Evolutionary conservation across 495 filamentous ascomycete species (phyloP).

Genomic region (Pseudevernia furfuracea): DNA sequence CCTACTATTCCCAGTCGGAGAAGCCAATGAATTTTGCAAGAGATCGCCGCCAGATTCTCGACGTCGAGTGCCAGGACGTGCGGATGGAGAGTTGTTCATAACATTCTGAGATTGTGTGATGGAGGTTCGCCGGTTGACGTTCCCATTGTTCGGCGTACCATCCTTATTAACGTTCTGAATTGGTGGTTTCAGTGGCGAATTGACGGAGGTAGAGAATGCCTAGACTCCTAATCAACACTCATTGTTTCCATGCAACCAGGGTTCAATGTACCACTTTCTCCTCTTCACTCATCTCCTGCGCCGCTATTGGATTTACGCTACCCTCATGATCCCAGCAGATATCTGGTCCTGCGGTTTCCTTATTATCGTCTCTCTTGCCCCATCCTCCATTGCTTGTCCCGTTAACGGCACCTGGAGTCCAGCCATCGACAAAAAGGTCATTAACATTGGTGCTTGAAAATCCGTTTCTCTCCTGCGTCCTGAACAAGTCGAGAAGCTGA

Average conservation of each 20-base stretch:
- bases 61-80: conserved; percentile 65
- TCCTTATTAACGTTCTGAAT: conserved; percentile 66
- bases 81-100: conserved; percentile 48
- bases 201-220: conserved; percentile 78
- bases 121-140: conserved; percentile 66
- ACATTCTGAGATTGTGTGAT: conserved; percentile 47
- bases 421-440: conserved; percentile 64
- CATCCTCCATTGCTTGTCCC: conserved; percentile 57
- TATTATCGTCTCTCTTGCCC: conserved; percentile 66
- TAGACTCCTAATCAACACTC: conserved; percentile 33
- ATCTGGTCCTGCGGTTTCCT: conserved; percentile 61
- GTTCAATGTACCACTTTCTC: conserved; percentile 64
- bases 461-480: conserved; percentile 49
- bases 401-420: conserved; percentile 64
- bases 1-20: conserved; percentile 41
- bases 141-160: conserved; percentile 44
- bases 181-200: conserved; percentile 84
- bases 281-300: conserved; percentile 70
- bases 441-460: conserved; percentile 53
- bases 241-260: not conserved
- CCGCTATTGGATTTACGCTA: conserved; percentile 58
- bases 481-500: conserved; percentile 71
- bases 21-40: conserved; percentile 49
- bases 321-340: conserved; percentile 86
- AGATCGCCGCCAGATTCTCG: conserved; percentile 77